Evolutionary conservation across 331 rosid genomes (phyloP).

Genomic region (Acacia concinna): DNA sequence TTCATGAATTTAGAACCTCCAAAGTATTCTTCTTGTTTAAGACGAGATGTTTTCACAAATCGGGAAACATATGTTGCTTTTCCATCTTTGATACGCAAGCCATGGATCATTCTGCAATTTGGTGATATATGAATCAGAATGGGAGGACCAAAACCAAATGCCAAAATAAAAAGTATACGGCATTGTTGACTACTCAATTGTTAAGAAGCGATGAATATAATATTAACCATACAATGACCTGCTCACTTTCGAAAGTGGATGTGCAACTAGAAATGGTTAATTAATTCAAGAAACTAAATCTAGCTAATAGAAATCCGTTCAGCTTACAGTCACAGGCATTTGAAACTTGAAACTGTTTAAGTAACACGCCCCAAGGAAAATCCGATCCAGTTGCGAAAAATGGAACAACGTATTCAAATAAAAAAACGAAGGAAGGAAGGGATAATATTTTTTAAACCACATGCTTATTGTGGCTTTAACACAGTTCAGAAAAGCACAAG

Average conservation of each 20-base stretch:
- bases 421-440: neutral
- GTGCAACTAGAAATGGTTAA: neutral
- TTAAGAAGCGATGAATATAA: neutral
- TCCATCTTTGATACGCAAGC: slow-evolving; percentile 93
- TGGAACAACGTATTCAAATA: neutral
- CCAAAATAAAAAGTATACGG: slow-evolving; percentile 5
- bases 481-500: neutral
- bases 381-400: neutral
- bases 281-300: slow-evolving; percentile 12
- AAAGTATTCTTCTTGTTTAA: slow-evolving; percentile 89
- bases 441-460: neutral
- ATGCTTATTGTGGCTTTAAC: too few species aligned
- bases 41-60: slow-evolving; percentile 73
- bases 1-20: slow-evolving; percentile 83
- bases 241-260: slow-evolving; percentile 16
- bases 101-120: slow-evolving; percentile 88
- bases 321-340: neutral
- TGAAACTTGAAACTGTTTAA: neutral
- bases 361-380: neutral
- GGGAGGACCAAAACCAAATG: slow-evolving; percentile 10
- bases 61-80: slow-evolving; percentile 90
- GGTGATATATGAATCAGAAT: slow-evolving; percentile 20
- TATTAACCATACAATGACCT: neutral
- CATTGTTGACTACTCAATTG: neutral
- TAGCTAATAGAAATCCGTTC: neutral